Evolutionary conservation across 495 filamentous ascomycete species (phyloP), one percentile per base, ranked within the genome.

Genomic region (Trichoderma asperelloides): DNA sequence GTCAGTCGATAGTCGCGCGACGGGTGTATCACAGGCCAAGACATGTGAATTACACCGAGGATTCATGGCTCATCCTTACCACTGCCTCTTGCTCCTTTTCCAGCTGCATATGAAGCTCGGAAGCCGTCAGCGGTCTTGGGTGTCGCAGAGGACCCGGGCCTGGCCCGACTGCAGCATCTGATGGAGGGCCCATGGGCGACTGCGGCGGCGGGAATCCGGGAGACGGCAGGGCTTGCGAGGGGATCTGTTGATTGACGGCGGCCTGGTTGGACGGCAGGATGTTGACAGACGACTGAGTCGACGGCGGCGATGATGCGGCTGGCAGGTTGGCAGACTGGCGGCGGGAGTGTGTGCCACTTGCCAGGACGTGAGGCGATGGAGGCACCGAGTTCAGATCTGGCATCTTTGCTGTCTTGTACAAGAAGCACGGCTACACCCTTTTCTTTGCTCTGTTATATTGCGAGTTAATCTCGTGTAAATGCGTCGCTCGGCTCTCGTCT

Each of bases 61-160:
- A 6, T 11, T 33, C n/a, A 37, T 37, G 33, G 33, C 33, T 37
- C 33, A 37, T 43, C 79, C 85, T 66, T 83, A 94, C 93, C 72
- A 96, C 88, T n/a, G 91, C 89, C 75, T 97, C 93, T 73, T 97
- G 93, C 72, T 96, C 93, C 73, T 93, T 92, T 78, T 97, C 93
- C 45, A 96, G 81, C 75, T 93, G 86, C 69, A 89, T 78, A 77
- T 96, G 92, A 47, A 97, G 80, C 73, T 96, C 93, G 2, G 90
- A 90, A 12, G 92, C 88, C 0, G 93, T 96, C 68, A 96, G 75
- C 0, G 92, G 93, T 62, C 90, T 84, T 0, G 93, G 92, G 70
- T 94, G 92, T 70, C 93, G 87, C 69, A 92, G 67, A 68, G 85
- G 92, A 23, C 84, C 92, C 76, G 89, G 88, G 3, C 86, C 87